Evolutionary conservation across 306 rosid genomes (phyloP), one percentile per base, ranked within the genome.

Genomic region (Prunus salicina): DNA sequence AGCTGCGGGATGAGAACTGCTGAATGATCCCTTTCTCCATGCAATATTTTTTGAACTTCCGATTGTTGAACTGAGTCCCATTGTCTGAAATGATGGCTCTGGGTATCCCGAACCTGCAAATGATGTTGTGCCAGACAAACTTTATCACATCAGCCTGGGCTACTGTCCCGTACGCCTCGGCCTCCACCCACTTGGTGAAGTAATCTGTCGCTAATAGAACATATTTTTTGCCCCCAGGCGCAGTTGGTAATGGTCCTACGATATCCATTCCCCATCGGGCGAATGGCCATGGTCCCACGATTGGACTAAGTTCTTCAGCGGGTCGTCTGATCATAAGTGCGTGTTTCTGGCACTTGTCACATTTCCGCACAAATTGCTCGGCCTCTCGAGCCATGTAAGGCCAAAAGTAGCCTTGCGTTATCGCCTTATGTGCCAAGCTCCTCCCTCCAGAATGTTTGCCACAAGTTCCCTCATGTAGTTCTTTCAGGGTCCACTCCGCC

Each of bases 221-320:
- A 0, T 7, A 11, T 34, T 2, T 34, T 3, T 63, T 34, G 5
- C 8, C 27, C 22, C 11, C 30, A 0, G 5, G 4, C 0, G 19
- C 5, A 0, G 0, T 66, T 7, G 1, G 19, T 1, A 66, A 5
- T 0, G 12, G 7, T 1, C 51, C 2, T 1, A 20, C 6, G 3
- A 66, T 66, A 9, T 41, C 12, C 52, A 66, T 41, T 0, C 52
- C 30, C 16, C 19, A 41, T 2, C 3, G 2, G 2, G 0, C 0
- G 2, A 66, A 66, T 0, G 30, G 52, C 11, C 30, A 66, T n/a
- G n/a, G n/a, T n/a, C n/a, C n/a, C n/a, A n/a, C 0, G 0, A 66
- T n/a, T 0, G 1, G 0, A 10, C 12, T 19, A 0, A 66, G 9
- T 0, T 66, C 2, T 2, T 41, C 19, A 0, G 2, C 19, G 0